Evolutionary conservation across 345 rosid genomes (phyloP), one percentile per base, ranked within the genome.

Genomic region (Cochlearia excelsa): DNA sequence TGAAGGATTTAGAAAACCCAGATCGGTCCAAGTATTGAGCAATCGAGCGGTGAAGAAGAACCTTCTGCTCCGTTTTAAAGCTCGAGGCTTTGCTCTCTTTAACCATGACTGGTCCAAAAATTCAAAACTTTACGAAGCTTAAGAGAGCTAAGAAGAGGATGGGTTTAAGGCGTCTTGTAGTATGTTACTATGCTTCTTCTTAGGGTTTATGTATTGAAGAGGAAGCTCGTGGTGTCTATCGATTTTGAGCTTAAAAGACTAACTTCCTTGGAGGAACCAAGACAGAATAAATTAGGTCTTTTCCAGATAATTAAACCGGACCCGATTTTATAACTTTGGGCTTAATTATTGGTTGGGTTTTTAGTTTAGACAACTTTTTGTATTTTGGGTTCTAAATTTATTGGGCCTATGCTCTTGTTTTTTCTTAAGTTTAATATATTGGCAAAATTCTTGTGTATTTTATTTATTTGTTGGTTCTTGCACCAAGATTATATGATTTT

Each of bases 1-100:
- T 86, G 53, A 86, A 76, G 43, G 95, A 76, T 64, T 81, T 84
- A 51, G 83, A 70, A 66, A 88, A 81, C 44, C 88, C 86, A 54
- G 41, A 72, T 54, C 77, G 75, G 6, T 78, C 71, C 47, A 90
- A 76, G 66, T 71, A 87, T 26, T 56, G 75, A 67, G 90, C 93
- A 2, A 87, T 23, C 45, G 95, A 80, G 16, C 46, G 77, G 7
- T 80, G 72, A 7, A 90, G 74, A 39, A 76, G 66, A 57, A 53
- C 10, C 50, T 69, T 81, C 62, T 67, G 76, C 33, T 78, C 77
- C 3, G 79, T 59, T 16, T 61, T 61, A 28, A 76, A 61, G 46
- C 5, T 23, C 23, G 6, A 61, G 64, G 72, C 10, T 31, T 68
- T 60, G 52, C 28, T 52, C 55, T 66, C 42, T 44, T 61, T 52